Conservation (phyloP, 148 eudicot species). For the Linanthus parryae region DNA sequence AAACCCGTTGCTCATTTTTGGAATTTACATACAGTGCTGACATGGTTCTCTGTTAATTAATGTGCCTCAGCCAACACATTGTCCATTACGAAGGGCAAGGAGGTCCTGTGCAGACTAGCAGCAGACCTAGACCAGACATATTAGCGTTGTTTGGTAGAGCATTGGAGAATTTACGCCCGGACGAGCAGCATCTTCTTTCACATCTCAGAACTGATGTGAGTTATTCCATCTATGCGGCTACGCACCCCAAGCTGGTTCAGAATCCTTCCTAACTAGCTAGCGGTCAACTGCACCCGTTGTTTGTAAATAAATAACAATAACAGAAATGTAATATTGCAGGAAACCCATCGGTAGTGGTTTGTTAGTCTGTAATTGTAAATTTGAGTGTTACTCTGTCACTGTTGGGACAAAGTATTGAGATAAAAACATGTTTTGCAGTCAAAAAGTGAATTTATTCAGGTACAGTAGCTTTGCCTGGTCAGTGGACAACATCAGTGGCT, state of each 20-base stretch:
- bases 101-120: conserved; percentile 71
- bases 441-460: too few species aligned
- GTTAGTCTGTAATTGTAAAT: too few species aligned
- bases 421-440: too few species aligned
- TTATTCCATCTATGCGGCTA: conserved; percentile 74
- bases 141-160: conserved; percentile 56
- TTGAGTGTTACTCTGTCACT: too few species aligned
- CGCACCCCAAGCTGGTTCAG: conserved; percentile 51
- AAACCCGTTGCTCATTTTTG: not conserved
- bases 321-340: too few species aligned
- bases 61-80: conserved; percentile 55
- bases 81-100: conserved; percentile 86
- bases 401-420: too few species aligned
- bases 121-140: conserved; percentile 65
- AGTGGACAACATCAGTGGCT: too few species aligned
- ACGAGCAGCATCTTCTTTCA: conserved; percentile 69
- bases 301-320: too few species aligned
- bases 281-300: too few species aligned
- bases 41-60: not conserved
- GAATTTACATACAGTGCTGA: not conserved
- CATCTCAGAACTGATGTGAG: conserved; percentile 58
- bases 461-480: too few species aligned
- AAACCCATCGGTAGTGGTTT: too few species aligned
- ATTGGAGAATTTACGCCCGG: conserved; percentile 62
- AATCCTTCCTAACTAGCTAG: conserved; percentile 16